phyloP scores from a whole-genome alignment of 148 eudicot species.

The Camellia sinensis region DNA sequence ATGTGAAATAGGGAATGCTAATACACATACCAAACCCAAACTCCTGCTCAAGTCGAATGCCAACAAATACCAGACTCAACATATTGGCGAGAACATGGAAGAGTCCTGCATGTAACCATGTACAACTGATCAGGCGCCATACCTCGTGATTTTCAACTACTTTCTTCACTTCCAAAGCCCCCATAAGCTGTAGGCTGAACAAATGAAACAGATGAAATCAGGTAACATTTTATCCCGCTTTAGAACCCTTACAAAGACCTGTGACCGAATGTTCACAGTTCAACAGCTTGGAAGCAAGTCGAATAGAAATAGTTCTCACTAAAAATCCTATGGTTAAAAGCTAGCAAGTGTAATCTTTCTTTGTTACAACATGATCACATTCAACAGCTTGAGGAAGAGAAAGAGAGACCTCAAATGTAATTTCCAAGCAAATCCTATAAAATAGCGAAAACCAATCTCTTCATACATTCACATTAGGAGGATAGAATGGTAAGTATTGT shows the following conservation, averaged over 20 bases:
- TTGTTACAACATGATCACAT: not conserved
- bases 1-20: not conserved
- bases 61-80: slow-evolving; percentile 71
- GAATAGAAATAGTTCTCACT: not conserved
- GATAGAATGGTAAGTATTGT: not conserved
- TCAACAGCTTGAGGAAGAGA: not conserved
- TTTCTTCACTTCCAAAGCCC: slow-evolving; percentile 58
- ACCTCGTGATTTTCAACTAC: slow-evolving; percentile 48
- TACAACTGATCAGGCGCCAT: slow-evolving; percentile 68
- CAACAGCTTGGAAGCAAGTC: not conserved
- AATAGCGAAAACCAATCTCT: not conserved
- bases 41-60: slow-evolving; percentile 82
- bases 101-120: slow-evolving; percentile 91
- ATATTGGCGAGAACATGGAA: slow-evolving; percentile 77
- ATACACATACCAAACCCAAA: slow-evolving; percentile 72
- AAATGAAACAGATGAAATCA: not conserved
- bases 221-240: slow-evolving; percentile 5
- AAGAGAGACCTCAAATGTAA: not conserved
- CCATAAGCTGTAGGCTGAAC: slow-evolving; percentile 60
- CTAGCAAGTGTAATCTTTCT: not conserved
- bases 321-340: not conserved
- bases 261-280: not conserved
- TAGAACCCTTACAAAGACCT: slow-evolving; percentile 4
- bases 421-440: not conserved
- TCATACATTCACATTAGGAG: not conserved